A percentile compares a stretch with the other conserved stretches of the same genome.
These are phyloP conservation scores for Penicillium salamii DNA, from an alignment of 495 filamentous ascomycete species.

Conservation along the genomic window DNA sequence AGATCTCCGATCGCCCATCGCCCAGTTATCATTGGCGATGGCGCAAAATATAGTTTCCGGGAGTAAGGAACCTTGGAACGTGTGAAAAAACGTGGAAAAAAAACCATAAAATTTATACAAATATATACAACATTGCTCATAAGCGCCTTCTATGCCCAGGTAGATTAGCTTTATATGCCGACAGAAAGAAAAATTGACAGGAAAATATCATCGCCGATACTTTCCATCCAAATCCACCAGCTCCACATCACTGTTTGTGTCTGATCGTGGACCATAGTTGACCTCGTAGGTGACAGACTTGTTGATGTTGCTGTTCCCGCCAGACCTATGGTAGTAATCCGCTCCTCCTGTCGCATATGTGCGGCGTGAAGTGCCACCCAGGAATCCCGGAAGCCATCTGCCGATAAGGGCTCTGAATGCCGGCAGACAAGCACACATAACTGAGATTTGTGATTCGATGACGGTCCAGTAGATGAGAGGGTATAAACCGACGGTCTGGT, in stretches of 20 bases:
- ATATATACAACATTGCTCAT: too few relatives aligned
- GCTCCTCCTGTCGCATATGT: slow-evolving; percentile 3
- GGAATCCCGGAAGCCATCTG: slow-evolving; percentile 6
- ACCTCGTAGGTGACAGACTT: slow-evolving; percentile 21
- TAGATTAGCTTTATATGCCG: neutral
- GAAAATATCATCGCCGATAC: neutral
- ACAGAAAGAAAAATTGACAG: neutral
- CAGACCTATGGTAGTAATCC: slow-evolving; percentile 1
- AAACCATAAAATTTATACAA: too few relatives aligned
- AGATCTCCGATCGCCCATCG: too few relatives aligned
- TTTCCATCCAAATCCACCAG: slow-evolving; percentile 11
- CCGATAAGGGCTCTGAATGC: slow-evolving; percentile 15
- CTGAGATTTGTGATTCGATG: slow-evolving; percentile 30
- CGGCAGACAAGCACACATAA: slow-evolving; percentile 32
- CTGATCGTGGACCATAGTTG: slow-evolving; percentile 7
- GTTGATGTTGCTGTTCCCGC: slow-evolving; percentile 11
- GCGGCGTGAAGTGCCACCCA: slow-evolving; percentile 7
- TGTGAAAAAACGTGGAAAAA: too few relatives aligned
- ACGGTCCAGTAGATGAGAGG: slow-evolving; percentile 31
- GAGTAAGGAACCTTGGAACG: too few relatives aligned
- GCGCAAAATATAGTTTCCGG: too few relatives aligned
- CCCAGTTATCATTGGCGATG: too few relatives aligned
- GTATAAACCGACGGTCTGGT: slow-evolving; percentile 26
- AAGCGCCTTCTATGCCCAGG: too few relatives aligned
- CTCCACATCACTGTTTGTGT: slow-evolving; percentile 9